These are phyloP conservation scores for Colletotrichum tropicale DNA, from an alignment of 2,329 filamentous ascomycete species.

Conservation along the genomic window DNA sequence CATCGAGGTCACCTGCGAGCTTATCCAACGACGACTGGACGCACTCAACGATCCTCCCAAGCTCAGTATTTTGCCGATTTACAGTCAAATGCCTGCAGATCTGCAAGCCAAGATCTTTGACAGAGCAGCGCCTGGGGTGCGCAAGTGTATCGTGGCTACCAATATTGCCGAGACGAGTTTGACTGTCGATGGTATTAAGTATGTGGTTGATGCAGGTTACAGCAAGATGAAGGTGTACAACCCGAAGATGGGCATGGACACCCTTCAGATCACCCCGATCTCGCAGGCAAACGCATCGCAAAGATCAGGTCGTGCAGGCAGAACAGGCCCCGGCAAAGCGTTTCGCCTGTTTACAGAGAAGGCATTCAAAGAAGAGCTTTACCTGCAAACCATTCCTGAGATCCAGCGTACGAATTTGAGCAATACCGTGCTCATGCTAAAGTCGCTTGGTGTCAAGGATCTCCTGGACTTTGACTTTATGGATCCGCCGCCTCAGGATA, in stretches of 20 bases:
- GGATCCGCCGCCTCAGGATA: slow-evolving; percentile 97
- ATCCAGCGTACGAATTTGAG: slow-evolving; percentile 96
- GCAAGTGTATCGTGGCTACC: slow-evolving; percentile 97
- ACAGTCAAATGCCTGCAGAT: slow-evolving; percentile 99
- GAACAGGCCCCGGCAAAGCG: slow-evolving; percentile 93
- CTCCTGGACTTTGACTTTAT: slow-evolving; percentile 98
- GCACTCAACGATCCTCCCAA: slow-evolving; percentile 94
- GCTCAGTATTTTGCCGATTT: slow-evolving; percentile 93
- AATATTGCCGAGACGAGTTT: slow-evolving; percentile 98
- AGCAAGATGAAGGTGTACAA: slow-evolving; percentile 99
- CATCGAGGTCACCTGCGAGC: slow-evolving; percentile 94
- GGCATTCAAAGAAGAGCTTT: slow-evolving; percentile 94
- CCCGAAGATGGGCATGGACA: slow-evolving; percentile 99
- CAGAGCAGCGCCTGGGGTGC: slow-evolving; percentile 83
- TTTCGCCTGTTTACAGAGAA: slow-evolving; percentile 94
- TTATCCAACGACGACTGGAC: slow-evolving; percentile 85
- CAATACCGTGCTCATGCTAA: slow-evolving; percentile 92
- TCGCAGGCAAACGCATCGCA: slow-evolving; percentile 96
- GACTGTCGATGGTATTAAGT: slow-evolving; percentile 99
- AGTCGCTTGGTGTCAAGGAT: slow-evolving; percentile 92
- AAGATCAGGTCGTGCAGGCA: slow-evolving; percentile 88
- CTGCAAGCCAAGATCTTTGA: slow-evolving; percentile 98
- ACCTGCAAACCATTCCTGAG: slow-evolving; percentile 95
- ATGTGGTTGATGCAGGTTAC: slow-evolving; percentile 94
- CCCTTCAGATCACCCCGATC: slow-evolving; percentile 94